Conservation (phyloP, 1,284 basidiomycete genomes). For the Trametes hirsuta region DNA sequence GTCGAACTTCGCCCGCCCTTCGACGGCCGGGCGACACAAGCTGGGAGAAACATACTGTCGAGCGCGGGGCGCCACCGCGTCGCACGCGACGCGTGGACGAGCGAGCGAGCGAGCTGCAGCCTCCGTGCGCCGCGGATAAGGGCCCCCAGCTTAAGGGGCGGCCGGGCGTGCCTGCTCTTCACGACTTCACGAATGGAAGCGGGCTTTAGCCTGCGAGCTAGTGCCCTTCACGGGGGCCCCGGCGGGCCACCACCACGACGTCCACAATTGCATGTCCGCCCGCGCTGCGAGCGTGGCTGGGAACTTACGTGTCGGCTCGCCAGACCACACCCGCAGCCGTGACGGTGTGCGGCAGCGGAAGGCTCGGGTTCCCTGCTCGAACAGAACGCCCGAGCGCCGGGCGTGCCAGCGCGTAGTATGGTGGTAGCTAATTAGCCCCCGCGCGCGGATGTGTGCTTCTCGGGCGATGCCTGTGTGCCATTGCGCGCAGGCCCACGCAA, state of each 20-base stretch:
- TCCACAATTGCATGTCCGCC: constrained; percentile 1
- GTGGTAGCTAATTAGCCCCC: too few species aligned
- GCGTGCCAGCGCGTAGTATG: neutral
- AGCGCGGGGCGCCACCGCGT: too few species aligned
- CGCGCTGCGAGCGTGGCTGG: constrained; percentile 12
- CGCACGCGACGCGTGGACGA: neutral
- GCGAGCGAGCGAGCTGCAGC: neutral
- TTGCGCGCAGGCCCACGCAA: too few species aligned
- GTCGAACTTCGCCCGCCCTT: too few species aligned
- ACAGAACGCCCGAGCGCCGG: constrained; percentile 8
- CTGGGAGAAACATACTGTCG: too few species aligned
- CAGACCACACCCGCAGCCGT: neutral
- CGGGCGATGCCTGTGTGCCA: constrained; percentile 4
- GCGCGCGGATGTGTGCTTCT: neutral
- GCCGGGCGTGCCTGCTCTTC: neutral
- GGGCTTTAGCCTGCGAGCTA: constrained; percentile 4
- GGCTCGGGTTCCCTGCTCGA: constrained; percentile 8
- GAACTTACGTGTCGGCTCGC: constrained; percentile 15
- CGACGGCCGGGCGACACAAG: too few species aligned
- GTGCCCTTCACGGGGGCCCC: constrained; percentile 10
- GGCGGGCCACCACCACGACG: neutral
- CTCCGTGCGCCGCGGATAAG: neutral
- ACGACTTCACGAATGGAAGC: constrained; percentile 14
- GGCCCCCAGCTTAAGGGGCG: neutral
- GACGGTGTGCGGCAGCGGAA: neutral